phyloP scores from a whole-genome alignment of 441 rosid genomes.

The Gossypium davidsonii region DNA sequence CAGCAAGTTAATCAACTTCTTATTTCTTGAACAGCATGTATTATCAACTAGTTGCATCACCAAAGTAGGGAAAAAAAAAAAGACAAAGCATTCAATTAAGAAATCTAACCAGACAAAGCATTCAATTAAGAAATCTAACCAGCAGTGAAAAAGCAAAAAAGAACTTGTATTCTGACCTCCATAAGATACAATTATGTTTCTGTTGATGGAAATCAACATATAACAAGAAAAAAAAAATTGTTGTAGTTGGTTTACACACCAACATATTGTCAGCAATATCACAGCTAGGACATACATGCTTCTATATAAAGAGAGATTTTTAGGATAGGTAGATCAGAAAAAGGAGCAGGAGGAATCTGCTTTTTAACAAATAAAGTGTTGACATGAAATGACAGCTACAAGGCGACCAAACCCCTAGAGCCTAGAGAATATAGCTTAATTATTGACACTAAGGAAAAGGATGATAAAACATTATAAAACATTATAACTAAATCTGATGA shows the following conservation, averaged over 20 bases:
- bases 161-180: neutral
- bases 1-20: slow-evolving; percentile 2
- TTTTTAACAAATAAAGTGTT: neutral
- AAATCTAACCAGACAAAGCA: neutral
- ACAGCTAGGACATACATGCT: neutral
- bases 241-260: neutral
- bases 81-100: neutral
- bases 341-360: neutral
- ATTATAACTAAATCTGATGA: neutral
- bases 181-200: neutral
- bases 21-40: neutral
- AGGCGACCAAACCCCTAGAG: neutral
- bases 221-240: neutral
- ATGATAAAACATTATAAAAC: neutral
- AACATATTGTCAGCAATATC: neutral
- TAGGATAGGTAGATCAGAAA: neutral
- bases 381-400: neutral
- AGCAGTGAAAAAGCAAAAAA: neutral
- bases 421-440: neutral
- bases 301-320: neutral
- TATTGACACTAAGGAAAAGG: neutral
- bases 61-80: neutral
- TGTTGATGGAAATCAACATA: neutral
- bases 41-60: slow-evolving; percentile 2
- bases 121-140: neutral